phyloP scores from a whole-genome alignment of 2,329 filamentous ascomycete genomes.

The Aspergillus brunneoviolaceus region DNA sequence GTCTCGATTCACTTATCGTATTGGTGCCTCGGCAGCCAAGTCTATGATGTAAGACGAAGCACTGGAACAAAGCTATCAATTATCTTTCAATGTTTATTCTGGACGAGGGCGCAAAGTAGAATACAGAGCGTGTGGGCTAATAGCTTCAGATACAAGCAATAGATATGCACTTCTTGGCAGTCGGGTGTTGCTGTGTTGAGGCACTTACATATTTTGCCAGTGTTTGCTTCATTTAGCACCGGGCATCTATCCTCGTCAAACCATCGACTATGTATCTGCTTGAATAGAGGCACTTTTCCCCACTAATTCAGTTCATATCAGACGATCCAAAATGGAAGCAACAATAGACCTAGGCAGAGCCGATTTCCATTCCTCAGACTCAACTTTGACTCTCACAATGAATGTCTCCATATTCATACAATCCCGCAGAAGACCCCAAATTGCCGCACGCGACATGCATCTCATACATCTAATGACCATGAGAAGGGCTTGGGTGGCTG shows the following conservation, averaged over 20 bases:
- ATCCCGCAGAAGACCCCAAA: not conserved
- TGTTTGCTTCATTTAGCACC: too few relatives aligned
- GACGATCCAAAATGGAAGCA: not conserved
- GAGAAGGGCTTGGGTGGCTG: conserved; percentile 28
- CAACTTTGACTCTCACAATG: not conserved
- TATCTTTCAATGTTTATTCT: not conserved
- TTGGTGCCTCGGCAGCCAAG: not conserved
- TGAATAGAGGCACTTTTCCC: too few relatives aligned
- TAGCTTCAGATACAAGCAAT: too few relatives aligned
- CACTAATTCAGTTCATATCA: too few relatives aligned
- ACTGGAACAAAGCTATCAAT: not conserved
- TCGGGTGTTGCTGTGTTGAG: too few relatives aligned
- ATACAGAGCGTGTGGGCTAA: too few relatives aligned
- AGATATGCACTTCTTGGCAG: too few relatives aligned
- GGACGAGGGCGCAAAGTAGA: too few relatives aligned
- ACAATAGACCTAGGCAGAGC: not conserved
- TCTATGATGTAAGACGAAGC: not conserved
- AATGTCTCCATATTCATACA: conserved; percentile 20
- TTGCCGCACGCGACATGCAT: not conserved
- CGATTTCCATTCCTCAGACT: not conserved
- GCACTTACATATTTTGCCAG: too few relatives aligned
- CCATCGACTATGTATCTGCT: too few relatives aligned
- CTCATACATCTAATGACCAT: conserved; percentile 11
- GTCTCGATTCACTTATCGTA: not conserved
- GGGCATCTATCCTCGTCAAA: too few relatives aligned